Evolutionary conservation across 2,329 filamentous ascomycete species (phyloP), one percentile per base, ranked within the genome.

Genomic region (Teratosphaeria zuluensis): DNA sequence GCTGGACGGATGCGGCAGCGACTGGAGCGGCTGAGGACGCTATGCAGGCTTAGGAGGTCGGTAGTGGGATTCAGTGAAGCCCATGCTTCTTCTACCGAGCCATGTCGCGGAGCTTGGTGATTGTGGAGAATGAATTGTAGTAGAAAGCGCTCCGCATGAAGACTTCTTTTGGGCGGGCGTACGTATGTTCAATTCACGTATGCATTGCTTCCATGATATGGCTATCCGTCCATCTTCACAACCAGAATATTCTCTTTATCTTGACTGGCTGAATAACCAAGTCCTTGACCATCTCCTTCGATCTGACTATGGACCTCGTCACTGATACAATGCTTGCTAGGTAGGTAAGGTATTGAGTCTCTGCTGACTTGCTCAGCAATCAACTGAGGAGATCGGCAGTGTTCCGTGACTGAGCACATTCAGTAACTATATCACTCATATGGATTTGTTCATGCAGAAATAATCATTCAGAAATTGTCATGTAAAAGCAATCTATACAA

Each of bases 1-100:
- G 73, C 57, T 79, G 70, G 66, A 70, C 62, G 55, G 72, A 74
- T 57, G 67, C 66, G 19, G 42, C 42, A n/a, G 16, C 42, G 19
- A 48, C 19, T 19, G 42, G 16, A 16, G 19, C 42, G n/a, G 19
- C n/a, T n/a, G 42, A 48, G 42, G 42, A 48, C 42, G 42, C 42
- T 48, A 48, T 48, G 42, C 42, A 48, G 42, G 42, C 42, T 11
- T 48, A 48, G 42, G 42, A 48, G 42, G 42, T 48, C 19, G 42
- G 42, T 7, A 48, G 42, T 48, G 42, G 42, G 9, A 48, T 48
- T 21, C 42, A 48, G 42, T 48, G 19, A n/a, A n/a, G n/a, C 5
- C 42, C 19, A 9, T n/a, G n/a, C 19, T 16, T 48, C 42, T 19
- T n/a, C n/a, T 48, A n/a, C 42, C 16, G 19, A n/a, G 19, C 16